A percentile compares a stretch with the other conserved stretches of the same genome.
Conservation (phyloP, 106 monocot genomes). For the Cymbidium sinense region DNA sequence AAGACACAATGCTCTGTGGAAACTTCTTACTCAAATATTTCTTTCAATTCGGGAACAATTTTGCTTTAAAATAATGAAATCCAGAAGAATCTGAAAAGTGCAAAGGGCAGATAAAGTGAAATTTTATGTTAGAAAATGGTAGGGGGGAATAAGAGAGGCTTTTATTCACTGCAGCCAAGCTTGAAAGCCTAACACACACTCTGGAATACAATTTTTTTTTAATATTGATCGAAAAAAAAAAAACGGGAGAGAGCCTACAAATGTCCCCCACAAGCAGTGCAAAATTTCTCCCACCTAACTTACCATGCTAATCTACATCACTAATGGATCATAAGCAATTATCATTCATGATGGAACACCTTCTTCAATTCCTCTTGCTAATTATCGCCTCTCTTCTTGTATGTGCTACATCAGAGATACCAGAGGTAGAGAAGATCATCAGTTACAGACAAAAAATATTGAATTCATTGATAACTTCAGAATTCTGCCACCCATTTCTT, state of each 20-base stretch:
- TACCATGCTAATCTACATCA: background rate
- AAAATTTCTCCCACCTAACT: background rate
- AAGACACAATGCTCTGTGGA: background rate
- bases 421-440: conserved; percentile 29
- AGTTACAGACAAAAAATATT: background rate
- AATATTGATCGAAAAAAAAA: conserved; percentile 13
- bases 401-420: conserved; percentile 20
- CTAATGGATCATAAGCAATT: background rate
- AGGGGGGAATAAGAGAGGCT: background rate
- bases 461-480: background rate
- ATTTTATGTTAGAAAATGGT: background rate
- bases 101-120: background rate
- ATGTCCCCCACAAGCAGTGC: conserved; percentile 8
- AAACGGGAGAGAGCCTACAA: conserved; percentile 21
- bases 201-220: conserved; percentile 15
- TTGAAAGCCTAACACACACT: conserved; percentile 10
- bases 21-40: background rate
- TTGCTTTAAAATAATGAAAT: background rate
- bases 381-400: conserved; percentile 19
- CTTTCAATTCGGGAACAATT: background rate
- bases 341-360: conserved; percentile 20
- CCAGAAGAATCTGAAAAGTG: background rate
- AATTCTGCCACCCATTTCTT: background rate
- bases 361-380: conserved; percentile 29
- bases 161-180: background rate